Evolutionary conservation across 768 basidiomycete species (phyloP).

Genomic region (Pleurotus sapidus): DNA sequence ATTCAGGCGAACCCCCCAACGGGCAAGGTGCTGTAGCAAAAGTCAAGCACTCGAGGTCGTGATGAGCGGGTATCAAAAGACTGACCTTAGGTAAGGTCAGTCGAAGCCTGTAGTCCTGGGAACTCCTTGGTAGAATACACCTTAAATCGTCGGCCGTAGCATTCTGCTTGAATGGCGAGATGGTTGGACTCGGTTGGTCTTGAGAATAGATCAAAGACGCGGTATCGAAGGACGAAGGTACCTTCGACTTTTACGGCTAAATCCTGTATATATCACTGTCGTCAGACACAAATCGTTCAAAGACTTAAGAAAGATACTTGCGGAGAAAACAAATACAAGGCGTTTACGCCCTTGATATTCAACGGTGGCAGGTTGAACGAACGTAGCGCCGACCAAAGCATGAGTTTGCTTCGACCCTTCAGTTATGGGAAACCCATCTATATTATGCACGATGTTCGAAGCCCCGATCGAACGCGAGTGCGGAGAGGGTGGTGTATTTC

Average conservation of each 20-base stretch:
- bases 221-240: constrained; percentile 61
- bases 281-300: neutral
- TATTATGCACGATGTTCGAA: constrained; percentile 39
- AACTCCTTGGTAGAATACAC: constrained; percentile 74
- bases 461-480: neutral
- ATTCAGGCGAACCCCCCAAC: constrained; percentile 58
- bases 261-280: constrained; percentile 39
- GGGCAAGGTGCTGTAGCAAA: constrained; percentile 40
- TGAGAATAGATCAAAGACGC: constrained; percentile 61
- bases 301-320: constrained; percentile 26
- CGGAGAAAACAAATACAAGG: constrained; percentile 64
- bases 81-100: constrained; percentile 66
- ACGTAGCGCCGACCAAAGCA: constrained; percentile 57
- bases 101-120: constrained; percentile 63
- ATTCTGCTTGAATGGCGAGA: constrained; percentile 56
- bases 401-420: constrained; percentile 52
- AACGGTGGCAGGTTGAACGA: constrained; percentile 52
- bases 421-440: constrained; percentile 36
- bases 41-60: neutral
- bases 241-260: constrained; percentile 71
- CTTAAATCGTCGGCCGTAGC: constrained; percentile 59
- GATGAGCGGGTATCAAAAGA: neutral
- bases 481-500: no score
- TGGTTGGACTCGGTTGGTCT: constrained; percentile 26
- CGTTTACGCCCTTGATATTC: constrained; percentile 56